Base-by-base conservation (phyloP, 2,329 filamentous ascomycete species). In the Parafenestella ontariensis region DNA sequence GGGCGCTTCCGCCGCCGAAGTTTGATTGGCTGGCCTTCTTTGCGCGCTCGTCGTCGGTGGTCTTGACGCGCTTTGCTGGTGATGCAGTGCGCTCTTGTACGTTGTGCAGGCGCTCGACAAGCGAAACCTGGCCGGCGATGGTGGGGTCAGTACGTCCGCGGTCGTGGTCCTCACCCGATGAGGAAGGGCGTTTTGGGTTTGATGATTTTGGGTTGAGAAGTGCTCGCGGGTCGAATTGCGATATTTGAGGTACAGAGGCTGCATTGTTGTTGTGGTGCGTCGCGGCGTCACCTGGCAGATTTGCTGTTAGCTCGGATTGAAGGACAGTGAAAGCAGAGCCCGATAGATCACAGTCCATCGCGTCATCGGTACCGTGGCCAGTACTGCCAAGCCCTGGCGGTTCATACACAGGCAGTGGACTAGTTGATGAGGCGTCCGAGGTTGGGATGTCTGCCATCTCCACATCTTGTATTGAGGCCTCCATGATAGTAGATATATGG, bases 41-140 rank as follows among this genome's bases (percentile, higher is more conserved):
- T 10, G 52, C 59, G 17, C 54, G 57, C 23, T 55, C 50, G 11
- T 71, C 61, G 11, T 69, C 68, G 4, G 56, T 56, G 11, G 69
- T 69, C 49, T 69, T 72, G 23, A 69, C 49, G 10, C 72, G 67
- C 49, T 76, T 76, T 2, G 68, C 60, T 46, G 89, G 85, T 69
- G 73, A 81, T 58, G 69, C 79, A 65, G 80, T 79, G 23, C 92
- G 89, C 46, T 88, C 83, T 61, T 90, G 84, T 13, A 96, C 85
- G 61, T 89, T 87, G 71, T 93, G 91, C 71, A 92, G 81, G 28
- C 86, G 84, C 73, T 96, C 91, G 41, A 96, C 85, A 78, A 92
- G 85, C 50, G 78, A 77, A 9, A 83, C 81, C 62, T 86, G 82
- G 23, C 85, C 84, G 15, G 49, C 34, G 26, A 53, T 62, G 17